Evolutionary conservation across 2,329 filamentous ascomycete species (phyloP), one percentile per base, ranked within the genome.

Genomic region (Didymella keratinophila): DNA sequence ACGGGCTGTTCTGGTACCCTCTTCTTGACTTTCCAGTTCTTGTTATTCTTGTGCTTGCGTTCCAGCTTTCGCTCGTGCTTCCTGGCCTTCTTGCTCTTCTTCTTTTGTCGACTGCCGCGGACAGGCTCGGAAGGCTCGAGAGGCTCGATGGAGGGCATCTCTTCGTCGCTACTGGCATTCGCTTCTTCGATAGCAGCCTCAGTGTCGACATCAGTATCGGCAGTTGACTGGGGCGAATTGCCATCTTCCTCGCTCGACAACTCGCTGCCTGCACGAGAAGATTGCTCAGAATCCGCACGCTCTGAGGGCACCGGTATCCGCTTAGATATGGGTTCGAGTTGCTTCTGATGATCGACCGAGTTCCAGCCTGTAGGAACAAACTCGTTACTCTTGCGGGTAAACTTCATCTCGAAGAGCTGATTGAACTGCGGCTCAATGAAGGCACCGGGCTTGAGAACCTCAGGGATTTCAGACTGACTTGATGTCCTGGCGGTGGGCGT

Each of bases 351-450:
- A 16, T 87, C 84, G 2, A 90, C 78, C 2, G 78, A 79, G 21
- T 85, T 85, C 85, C 88, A 93, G 0, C 90, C 91, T 3, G 86
- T 88, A 0, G 91, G 89, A 11, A 96, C 81, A 20, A 83, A 77
- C 23, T 87, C 84, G 21, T 83, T 83, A 1, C 78, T 76, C 9
- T 72, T 69, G 30, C 74, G 71, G 60, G 89, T 87, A 69, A 90
- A 90, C 71, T 87, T 87, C 64, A 97, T 78, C 14, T 90, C 86
- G 71, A 98, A 98, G 16, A 97, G 79, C 8, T 67, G 62, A 5
- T 71, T 68, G 58, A 75, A 73, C 87, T 88, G 70, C 88, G 89
- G 37, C 91, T 81, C 84, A 23, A 98, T 84, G 62, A 86, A 88
- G 53, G 75, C 80, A 56, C 79, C 65, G 78, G 83, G 64, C 79